Base-by-base conservation (phyloP, 257 asterid genomes). In the Craterostigma plantagineum region DNA sequence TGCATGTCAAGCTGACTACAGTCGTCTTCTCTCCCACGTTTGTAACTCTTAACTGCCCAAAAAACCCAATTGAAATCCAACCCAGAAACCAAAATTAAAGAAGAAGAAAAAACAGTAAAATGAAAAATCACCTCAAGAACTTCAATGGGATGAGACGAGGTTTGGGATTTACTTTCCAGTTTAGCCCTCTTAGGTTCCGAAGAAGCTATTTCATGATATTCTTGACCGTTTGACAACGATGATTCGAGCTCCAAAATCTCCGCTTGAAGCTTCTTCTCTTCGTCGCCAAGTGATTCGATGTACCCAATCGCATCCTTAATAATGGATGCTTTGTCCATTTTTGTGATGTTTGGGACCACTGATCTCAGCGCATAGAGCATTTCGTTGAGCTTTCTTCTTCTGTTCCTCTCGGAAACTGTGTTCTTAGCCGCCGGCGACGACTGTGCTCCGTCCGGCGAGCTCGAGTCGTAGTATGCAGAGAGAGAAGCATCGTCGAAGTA, bases 251-350 rank as follows among this genome's bases (percentile, higher is more conserved):
- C 77, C 10, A 56, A 38, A n/a, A 86, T 71, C 47, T 86, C 93
- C 0, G 64, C 65, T 50, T 61, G 51, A 37, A 86, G 65, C 38
- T 49, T 62, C 51, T 54, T 59, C 71, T 85, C 81, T 49, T 85
- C 76, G 0, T 66, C 76, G 0, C 73, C 79, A 44, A 86, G 53
- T 11, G 69, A 52, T 48, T 71, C 63, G 37, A 86, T 86, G 50
- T 86, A 71, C 42, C 58, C 79, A 13, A 86, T 86, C 0, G 96
- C 96, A 54, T 86, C 96, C 60, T 75, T 86, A 30, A 86, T 66
- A 3, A 73, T 81, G 3, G 96, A 86, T 0, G 96, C 96, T 51
- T 86, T 86, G 63, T 86, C 96, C 92, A 85, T 68, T 94, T 85
- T 79, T 9, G 73, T 71, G 9, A 79, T 79, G 33, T 66, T 75